phyloP scores from a whole-genome alignment of 495 filamentous ascomycete species.

The Xylaria sp. region DNA sequence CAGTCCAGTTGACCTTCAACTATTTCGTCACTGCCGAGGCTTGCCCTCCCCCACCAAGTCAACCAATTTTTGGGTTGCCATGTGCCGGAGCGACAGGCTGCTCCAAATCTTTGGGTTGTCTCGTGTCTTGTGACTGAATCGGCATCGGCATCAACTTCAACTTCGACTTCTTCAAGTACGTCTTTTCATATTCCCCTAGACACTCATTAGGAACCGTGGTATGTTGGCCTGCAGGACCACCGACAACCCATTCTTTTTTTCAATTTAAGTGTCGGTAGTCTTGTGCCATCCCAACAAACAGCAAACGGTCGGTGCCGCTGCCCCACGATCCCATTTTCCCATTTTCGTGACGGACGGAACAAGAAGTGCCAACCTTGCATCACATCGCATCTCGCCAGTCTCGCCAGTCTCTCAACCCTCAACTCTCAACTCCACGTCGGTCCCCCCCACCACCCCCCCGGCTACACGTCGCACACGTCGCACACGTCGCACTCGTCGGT shows the following conservation, averaged over 20 bases:
- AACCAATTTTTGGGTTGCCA: conserved; percentile 18
- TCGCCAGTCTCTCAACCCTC: too few relatives aligned
- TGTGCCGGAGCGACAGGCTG: conserved; percentile 1
- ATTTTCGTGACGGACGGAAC: not conserved
- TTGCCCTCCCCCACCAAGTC: conserved; percentile 13
- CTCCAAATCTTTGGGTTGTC: not conserved
- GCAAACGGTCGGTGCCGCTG: conserved; percentile 2
- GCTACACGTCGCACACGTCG: not conserved
- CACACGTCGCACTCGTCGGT: not conserved
- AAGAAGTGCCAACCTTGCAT: not conserved
- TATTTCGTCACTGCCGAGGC: conserved; percentile 21
- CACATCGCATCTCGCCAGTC: not conserved
- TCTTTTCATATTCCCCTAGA: not conserved
- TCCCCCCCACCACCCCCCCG: too few relatives aligned
- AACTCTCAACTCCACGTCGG: not conserved
- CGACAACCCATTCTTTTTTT: not conserved
- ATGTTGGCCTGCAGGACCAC: not conserved
- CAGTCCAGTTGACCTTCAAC: not conserved
- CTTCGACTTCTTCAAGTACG: too few relatives aligned
- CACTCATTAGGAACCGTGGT: conserved; percentile 5
- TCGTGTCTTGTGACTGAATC: conserved; percentile 12
- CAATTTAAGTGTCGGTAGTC: not conserved
- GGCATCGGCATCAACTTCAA: not conserved
- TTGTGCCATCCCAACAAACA: conserved; percentile 20
- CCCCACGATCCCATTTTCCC: conserved; percentile 11